phyloP scores from a whole-genome alignment of 768 basidiomycete genomes.

The Naganishia friedmannii region DNA sequence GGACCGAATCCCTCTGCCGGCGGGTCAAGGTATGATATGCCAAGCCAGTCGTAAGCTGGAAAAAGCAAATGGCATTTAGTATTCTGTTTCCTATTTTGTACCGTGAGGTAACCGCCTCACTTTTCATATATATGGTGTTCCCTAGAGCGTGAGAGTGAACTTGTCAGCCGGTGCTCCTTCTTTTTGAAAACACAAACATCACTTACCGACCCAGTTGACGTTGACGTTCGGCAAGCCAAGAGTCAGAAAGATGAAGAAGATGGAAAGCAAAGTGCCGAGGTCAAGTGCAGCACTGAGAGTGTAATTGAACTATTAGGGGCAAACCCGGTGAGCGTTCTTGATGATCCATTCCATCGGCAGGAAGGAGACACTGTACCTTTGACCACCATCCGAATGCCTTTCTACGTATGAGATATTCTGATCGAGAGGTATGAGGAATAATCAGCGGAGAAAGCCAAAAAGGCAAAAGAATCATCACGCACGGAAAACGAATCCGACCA shows the following conservation, averaged over 20 bases:
- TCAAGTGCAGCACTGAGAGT: conserved; percentile 55
- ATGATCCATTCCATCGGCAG: too few relatives aligned
- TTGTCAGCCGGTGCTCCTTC: too few relatives aligned
- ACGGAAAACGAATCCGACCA: conserved; percentile 82
- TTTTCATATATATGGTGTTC: conserved; percentile 51
- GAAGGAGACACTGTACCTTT: conserved; percentile 46
- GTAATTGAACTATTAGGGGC: conserved; percentile 54
- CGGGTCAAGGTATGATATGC: conserved; percentile 9
- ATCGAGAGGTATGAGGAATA: neutral
- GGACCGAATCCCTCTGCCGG: conserved; percentile 26
- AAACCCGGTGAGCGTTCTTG: too few relatives aligned
- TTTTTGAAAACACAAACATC: neutral
- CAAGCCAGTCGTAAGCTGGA: conserved; percentile 22
- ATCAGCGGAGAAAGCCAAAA: neutral
- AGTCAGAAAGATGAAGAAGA: conserved; percentile 51
- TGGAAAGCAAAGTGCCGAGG: conserved; percentile 57
- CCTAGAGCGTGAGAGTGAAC: conserved; percentile 39
- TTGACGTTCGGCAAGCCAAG: conserved; percentile 52
- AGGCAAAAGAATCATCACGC: conserved; percentile 30
- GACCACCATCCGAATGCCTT: conserved; percentile 57
- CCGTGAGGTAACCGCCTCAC: conserved; percentile 28
- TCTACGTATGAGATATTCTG: conserved; percentile 55
- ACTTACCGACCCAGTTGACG: conserved; percentile 48
- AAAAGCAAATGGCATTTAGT: too few relatives aligned
- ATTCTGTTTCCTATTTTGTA: too few relatives aligned